Percentiles rank a stretch among this genome's conserved stretches.
Conservation (phyloP, 352 stramenopile genomes). For the Poterioochromonas sp. region DNA sequence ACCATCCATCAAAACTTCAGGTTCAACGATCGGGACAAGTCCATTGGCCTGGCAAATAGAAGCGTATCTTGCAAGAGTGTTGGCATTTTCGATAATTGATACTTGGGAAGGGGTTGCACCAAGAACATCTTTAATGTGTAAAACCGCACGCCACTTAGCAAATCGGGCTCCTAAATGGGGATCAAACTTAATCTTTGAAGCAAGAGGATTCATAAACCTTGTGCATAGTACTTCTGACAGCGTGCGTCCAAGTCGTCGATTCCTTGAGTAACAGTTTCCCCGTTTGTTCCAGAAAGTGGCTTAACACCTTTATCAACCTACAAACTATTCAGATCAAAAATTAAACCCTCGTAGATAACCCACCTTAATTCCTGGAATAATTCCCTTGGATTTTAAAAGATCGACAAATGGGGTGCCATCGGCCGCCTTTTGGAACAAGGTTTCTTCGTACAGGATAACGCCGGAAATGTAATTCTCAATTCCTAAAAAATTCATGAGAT, state of each 20-base stretch:
- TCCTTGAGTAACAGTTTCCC: slow-evolving; percentile 52
- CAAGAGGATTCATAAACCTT: no score
- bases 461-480: slow-evolving; percentile 48
- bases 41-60: slow-evolving; percentile 53
- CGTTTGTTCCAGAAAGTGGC: slow-evolving; percentile 43
- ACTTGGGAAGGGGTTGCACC: slow-evolving; percentile 43
- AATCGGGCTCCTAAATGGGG: slow-evolving; percentile 50
- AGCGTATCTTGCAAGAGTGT: slow-evolving; percentile 49
- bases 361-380: slow-evolving; percentile 56
- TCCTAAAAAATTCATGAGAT: slow-evolving; percentile 28
- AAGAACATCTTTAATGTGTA: slow-evolving; percentile 47
- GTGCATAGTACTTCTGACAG: slow-evolving; percentile 50
- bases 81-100: slow-evolving; percentile 45
- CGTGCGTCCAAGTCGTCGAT: slow-evolving; percentile 48
- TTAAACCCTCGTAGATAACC: slow-evolving; percentile 34
- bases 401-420: slow-evolving; percentile 50
- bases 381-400: slow-evolving; percentile 47
- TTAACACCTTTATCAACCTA: slow-evolving; percentile 46
- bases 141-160: slow-evolving; percentile 54
- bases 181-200: no score
- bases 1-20: slow-evolving; percentile 51
- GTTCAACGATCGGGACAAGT: slow-evolving; percentile 55
- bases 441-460: slow-evolving; percentile 52
- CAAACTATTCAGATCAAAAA: background rate
- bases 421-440: slow-evolving; percentile 45